These are phyloP conservation scores for Lentinula detonsa DNA, from an alignment of 768 basidiomycete genomes.

Conservation along the genomic window DNA sequence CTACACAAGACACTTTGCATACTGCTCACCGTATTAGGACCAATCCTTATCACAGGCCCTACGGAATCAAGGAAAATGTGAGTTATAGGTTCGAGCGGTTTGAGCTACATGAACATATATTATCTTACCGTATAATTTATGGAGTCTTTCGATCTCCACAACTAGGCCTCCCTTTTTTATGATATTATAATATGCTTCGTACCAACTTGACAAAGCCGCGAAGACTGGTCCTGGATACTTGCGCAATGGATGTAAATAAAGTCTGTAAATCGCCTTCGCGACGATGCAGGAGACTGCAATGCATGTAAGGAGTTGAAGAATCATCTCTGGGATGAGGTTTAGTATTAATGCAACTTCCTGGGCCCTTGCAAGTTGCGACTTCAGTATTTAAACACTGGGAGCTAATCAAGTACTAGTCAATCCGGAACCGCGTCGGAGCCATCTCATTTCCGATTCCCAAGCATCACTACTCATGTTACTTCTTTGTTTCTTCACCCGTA, in stretches of 20 bases:
- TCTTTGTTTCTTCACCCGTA: too few species aligned
- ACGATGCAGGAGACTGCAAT: neutral
- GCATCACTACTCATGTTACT: too few species aligned
- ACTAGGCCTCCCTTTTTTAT: constrained; percentile 18
- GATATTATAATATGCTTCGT: constrained; percentile 22
- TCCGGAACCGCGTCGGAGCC: neutral
- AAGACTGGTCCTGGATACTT: constrained; percentile 22
- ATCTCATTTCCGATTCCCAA: too few species aligned
- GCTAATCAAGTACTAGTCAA: neutral
- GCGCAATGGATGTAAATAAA: constrained; percentile 20
- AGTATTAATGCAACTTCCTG: neutral
- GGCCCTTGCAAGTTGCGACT: neutral
- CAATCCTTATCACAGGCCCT: constrained; percentile 31
- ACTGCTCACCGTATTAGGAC: constrained; percentile 27
- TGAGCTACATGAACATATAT: neutral
- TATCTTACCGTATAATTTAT: constrained; percentile 18
- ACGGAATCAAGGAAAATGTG: neutral
- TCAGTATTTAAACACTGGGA: neutral
- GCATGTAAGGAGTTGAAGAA: neutral
- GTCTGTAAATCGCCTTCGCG: constrained; percentile 7
- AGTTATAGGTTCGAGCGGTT: neutral
- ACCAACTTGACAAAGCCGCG: constrained; percentile 20
- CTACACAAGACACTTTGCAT: neutral
- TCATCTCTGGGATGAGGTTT: neutral
- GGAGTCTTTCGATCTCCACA: constrained; percentile 20